Percentiles rank a stretch among this genome's conserved stretches.
phyloP scores from a whole-genome alignment of 2,329 filamentous ascomycete species.

The Talaromyces sp. region DNA sequence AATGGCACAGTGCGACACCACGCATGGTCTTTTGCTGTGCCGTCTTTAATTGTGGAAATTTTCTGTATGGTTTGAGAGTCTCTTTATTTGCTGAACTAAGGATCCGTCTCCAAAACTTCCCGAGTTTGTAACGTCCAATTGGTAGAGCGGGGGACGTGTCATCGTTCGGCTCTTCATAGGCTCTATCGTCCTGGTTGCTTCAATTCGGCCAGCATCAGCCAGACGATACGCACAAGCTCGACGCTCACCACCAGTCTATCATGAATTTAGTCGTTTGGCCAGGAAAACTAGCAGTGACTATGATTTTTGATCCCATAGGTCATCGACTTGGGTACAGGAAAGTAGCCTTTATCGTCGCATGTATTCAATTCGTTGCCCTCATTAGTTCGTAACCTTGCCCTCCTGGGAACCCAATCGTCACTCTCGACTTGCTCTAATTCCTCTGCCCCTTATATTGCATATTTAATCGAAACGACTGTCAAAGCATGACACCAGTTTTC shows the following conservation, averaged over 20 bases:
- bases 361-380: not conserved
- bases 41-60: not conserved
- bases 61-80: not conserved
- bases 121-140: accelerated
- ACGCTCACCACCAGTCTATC: no score
- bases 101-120: not conserved
- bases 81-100: not conserved
- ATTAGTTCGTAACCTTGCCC: not conserved
- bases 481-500: not conserved
- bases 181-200: not conserved
- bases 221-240: no score
- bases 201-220: no score
- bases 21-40: not conserved
- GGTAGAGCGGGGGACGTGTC: not conserved
- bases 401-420: not conserved
- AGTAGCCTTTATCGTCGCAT: not conserved
- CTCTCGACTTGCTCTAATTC: not conserved
- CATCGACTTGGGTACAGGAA: not conserved
- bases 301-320: not conserved
- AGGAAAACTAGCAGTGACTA: not conserved
- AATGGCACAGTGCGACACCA: not conserved
- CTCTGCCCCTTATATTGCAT: not conserved
- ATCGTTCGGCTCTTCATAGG: not conserved
- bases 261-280: not conserved
- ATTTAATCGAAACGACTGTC: not conserved